These are phyloP conservation scores for Syzygium malaccense DNA, from an alignment of 441 rosid genomes.

Conservation along the genomic window DNA sequence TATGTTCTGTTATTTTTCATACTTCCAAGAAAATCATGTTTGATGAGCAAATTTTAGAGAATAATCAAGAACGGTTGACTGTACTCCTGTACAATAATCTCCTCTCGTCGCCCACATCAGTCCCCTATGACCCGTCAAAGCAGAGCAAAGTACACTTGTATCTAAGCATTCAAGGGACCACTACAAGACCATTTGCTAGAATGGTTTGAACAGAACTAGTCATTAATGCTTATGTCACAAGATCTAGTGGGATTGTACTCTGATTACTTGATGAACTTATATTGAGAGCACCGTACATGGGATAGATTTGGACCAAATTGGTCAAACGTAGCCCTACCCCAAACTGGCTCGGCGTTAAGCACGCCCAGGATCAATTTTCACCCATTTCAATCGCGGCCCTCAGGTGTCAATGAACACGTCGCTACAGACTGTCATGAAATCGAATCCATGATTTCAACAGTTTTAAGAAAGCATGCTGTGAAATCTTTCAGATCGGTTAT, in stretches of 20 bases:
- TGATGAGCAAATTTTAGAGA: not conserved
- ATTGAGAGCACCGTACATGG: too few relatives aligned
- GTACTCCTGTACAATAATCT: not conserved
- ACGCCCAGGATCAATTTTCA: not conserved
- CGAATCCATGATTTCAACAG: not conserved
- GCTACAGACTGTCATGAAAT: not conserved
- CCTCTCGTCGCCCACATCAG: not conserved
- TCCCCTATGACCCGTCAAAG: not conserved
- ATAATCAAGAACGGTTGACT: not conserved
- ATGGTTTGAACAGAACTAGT: not conserved
- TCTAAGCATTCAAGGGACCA: not conserved
- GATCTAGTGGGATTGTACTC: not conserved
- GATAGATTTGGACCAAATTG: not conserved
- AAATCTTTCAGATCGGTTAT: not conserved
- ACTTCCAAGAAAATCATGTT: not conserved
- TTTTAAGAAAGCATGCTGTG: not conserved
- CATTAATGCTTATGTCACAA: not conserved
- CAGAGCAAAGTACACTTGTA: not conserved
- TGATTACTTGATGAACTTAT: too few relatives aligned
- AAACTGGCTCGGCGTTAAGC: not conserved
- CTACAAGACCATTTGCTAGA: not conserved
- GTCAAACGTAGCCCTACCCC: not conserved
- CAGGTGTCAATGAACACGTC: not conserved
- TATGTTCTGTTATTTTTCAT: not conserved
- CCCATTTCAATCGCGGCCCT: not conserved